These are phyloP conservation scores for Salix exigua DNA, from an alignment of 345 rosid genomes.

Conservation along the genomic window DNA sequence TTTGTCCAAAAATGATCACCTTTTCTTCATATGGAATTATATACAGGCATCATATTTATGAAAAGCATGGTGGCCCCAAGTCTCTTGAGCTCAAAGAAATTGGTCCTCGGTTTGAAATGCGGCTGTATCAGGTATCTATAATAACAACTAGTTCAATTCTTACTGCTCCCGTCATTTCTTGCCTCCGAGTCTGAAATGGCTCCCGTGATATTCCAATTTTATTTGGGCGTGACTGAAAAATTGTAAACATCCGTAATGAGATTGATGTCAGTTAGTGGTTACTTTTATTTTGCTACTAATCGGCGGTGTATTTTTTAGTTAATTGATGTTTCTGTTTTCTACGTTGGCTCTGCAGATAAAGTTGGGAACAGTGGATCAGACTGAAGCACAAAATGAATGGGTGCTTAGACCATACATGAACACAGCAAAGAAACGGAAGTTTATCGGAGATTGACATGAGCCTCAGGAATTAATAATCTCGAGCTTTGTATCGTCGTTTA, in stretches of 20 bases:
- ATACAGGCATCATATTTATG: conserved; percentile 72
- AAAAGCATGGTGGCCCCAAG: conserved; percentile 74
- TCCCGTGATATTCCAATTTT: background rate
- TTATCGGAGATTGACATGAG: conserved; percentile 53
- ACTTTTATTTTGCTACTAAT: background rate
- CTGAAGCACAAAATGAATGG: conserved; percentile 79
- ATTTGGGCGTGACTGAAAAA: no score
- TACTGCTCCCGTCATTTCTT: background rate
- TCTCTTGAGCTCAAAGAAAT: conserved; percentile 74
- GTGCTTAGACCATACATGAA: conserved; percentile 84
- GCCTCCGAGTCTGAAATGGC: background rate
- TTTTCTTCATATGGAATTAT: background rate
- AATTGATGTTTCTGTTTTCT: background rate
- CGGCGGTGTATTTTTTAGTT: background rate
- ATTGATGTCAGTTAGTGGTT: background rate
- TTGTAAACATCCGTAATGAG: no score
- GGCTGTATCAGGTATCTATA: conserved; percentile 69
- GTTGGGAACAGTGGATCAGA: conserved; percentile 79
- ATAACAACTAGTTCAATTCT: background rate
- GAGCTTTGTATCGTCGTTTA: no score
- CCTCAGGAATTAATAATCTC: background rate
- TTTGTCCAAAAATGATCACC: background rate
- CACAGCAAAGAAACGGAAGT: conserved; percentile 60
- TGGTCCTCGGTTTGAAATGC: conserved; percentile 90
- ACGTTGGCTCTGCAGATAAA: conserved; percentile 48